phyloP scores from a whole-genome alignment of 2,329 filamentous ascomycete species.

The Claviceps purpurea region DNA sequence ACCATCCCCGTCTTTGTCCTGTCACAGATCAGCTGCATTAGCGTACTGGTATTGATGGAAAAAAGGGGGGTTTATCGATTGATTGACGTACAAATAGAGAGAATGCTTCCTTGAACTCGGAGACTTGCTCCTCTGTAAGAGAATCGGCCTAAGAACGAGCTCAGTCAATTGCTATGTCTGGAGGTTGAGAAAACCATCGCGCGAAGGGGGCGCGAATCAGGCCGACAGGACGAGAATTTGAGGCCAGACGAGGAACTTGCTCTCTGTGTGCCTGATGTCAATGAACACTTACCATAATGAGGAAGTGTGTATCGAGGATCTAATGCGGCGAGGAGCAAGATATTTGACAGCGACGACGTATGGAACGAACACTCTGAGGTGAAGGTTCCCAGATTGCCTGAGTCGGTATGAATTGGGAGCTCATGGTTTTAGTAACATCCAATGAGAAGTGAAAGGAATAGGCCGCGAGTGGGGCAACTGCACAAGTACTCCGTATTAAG shows the following conservation, averaged over 20 bases:
- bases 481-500: too few relatives aligned
- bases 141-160: conserved; percentile 64
- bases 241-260: background rate
- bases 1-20: conserved; percentile 92
- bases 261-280: background rate
- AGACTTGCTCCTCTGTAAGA: conserved; percentile 99
- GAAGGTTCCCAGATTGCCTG: background rate
- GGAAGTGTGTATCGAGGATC: background rate
- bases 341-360: background rate
- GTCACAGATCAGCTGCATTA: conserved; percentile 9
- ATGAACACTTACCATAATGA: conserved; percentile 5
- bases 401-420: too few relatives aligned
- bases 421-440: too few relatives aligned
- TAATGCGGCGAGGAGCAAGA: background rate
- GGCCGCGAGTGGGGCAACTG: too few relatives aligned
- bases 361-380: background rate
- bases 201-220: background rate
- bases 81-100: conserved; percentile 82
- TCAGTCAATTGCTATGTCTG: conserved; percentile 10
- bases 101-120: conserved; percentile 99
- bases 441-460: too few relatives aligned
- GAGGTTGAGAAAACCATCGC: background rate
- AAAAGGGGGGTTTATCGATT: background rate
- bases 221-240: conserved; percentile 3
- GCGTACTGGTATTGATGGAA: background rate